Percentiles rank a stretch among this genome's conserved stretches.
phyloP scores from a whole-genome alignment of 2,329 filamentous ascomycete genomes.

The Alternaria infectoria region DNA sequence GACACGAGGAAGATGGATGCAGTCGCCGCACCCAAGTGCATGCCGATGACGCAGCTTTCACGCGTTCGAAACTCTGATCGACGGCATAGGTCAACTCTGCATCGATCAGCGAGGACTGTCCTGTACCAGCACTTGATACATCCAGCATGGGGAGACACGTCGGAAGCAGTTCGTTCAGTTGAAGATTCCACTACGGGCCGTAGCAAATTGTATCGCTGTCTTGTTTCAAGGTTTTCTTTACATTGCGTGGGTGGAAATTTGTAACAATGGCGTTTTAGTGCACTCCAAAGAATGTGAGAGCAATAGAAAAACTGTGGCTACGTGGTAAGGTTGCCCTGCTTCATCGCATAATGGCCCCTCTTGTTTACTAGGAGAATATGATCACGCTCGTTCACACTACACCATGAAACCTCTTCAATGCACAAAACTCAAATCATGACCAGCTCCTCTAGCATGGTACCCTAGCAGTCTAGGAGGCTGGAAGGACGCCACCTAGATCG shows the following conservation, averaged over 20 bases:
- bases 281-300: conserved; percentile 4
- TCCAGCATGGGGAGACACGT: not conserved
- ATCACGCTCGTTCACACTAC: conserved; percentile 5
- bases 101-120: not conserved
- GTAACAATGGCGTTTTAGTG: conserved; percentile 26
- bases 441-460: not conserved
- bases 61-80: conserved; percentile 13
- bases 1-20: conserved; percentile 79
- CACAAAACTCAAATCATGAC: not conserved
- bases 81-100: not conserved
- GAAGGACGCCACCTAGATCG: conserved; percentile 12
- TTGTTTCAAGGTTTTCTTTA: conserved; percentile 2
- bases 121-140: not conserved
- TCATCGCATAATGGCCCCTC: conserved; percentile 9
- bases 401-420: not conserved
- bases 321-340: conserved; percentile 14
- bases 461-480: conserved; percentile 5
- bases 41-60: not conserved
- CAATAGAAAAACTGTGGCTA: conserved; percentile 18
- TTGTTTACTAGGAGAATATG: conserved; percentile 3
- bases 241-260: conserved; percentile 14
- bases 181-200: not conserved
- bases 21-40: conserved; percentile 59
- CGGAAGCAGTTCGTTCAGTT: not conserved
- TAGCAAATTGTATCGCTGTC: not conserved